These are phyloP conservation scores for Malus sieversii DNA, from an alignment of 306 rosid genomes.

Conservation along the genomic window DNA sequence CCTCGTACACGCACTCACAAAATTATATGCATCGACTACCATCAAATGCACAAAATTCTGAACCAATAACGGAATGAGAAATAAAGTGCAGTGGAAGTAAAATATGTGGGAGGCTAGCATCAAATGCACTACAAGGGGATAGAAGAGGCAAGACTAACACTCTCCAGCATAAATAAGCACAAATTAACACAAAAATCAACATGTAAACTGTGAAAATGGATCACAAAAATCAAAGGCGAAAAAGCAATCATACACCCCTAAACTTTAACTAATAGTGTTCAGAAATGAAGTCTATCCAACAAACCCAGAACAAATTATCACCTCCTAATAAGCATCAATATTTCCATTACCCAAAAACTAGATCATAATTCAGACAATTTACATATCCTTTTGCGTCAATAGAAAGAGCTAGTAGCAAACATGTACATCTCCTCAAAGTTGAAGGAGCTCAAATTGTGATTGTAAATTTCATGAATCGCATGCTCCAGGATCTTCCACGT, in stretches of 20 bases:
- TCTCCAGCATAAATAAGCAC: background rate
- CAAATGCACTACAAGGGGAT: background rate
- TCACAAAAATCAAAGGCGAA: background rate
- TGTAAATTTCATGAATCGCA: constrained; percentile 81
- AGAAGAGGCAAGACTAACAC: background rate
- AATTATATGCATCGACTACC: too few species aligned
- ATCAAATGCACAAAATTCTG: background rate
- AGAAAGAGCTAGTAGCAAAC: constrained; percentile 25
- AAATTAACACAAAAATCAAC: background rate
- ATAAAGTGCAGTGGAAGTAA: background rate
- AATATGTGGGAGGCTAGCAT: background rate
- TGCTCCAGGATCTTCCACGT: constrained; percentile 88
- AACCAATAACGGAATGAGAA: background rate
- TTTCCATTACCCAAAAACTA: background rate
- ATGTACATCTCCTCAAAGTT: constrained; percentile 94
- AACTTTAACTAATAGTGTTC: background rate
- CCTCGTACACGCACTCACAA: too few species aligned
- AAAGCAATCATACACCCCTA: background rate
- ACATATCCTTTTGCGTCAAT: background rate
- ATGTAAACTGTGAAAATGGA: background rate
- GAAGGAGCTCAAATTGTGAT: constrained; percentile 71
- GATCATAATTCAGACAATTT: background rate
- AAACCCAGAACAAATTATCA: background rate
- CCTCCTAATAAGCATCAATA: background rate
- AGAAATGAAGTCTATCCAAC: background rate